Base-by-base conservation (phyloP, 202 grass and related monocot species). In the Hordeum pubiflorum region DNA sequence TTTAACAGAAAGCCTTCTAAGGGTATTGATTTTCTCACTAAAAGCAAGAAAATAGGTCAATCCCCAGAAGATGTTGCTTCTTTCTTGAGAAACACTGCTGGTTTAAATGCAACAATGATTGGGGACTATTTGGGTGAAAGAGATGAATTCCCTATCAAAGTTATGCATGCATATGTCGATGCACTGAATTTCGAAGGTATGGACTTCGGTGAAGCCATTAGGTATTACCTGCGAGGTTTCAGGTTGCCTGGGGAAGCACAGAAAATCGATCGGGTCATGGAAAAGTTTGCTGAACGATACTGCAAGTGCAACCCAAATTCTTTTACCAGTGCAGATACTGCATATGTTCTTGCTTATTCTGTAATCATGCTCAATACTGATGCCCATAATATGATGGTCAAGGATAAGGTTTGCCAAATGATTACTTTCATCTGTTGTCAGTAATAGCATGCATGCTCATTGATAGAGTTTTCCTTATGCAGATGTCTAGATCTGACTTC, bases 321-420 rank as follows among this genome's bases (percentile, higher is more conserved):
- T 66, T 99, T 99, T 86, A 91, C 86, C 20, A 95, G 96, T 89
- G 96, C 96, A 87, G 96, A 99, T 91, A 99, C 96, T 62, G 96
- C 96, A 69, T 99, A 99, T 85, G 96, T 99, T 64, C 96, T 99
- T 87, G 96, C 96, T 77, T 99, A 99, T 91, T 99, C 96, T 79
- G 96, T 99, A 84, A 99, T 99, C 41, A 86, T 99, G 96, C 90
- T 99, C 33, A 99, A 99, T 67, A 99, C 96, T 34, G 96, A 99
- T 59, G 96, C 96, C 74, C 96, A 99, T 83, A 99, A 99, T 86
- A 89, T 20, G 36, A 95, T 95, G 96, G 96, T 99, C 80, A 99
- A 96, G 83, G 92, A 99, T 86, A 99, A 99, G 92, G 96, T 92
- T 75, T 83, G 77, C 75, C 56, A 62, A 72, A 68, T 79, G 22